A percentile compares a stretch with the other conserved stretches of the same genome.
phyloP scores from a whole-genome alignment of 768 basidiomycete genomes.

The Boletales sp. region DNA sequence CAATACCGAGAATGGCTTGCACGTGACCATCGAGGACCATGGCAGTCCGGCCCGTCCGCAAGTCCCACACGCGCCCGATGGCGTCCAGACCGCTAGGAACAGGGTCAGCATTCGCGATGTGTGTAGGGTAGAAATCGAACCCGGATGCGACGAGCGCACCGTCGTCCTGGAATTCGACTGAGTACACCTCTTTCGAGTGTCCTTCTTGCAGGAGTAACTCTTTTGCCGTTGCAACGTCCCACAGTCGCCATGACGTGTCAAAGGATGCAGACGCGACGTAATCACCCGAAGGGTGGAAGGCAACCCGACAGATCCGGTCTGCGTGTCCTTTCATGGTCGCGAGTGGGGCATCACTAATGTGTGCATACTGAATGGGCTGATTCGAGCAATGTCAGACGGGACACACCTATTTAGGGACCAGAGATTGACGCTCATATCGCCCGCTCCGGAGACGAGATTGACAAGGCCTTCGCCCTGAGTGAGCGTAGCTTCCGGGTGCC shows the following conservation, averaged over 20 bases:
- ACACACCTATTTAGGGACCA: slow-evolving; percentile 85
- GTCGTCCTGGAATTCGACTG: slow-evolving; percentile 94
- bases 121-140: slow-evolving; percentile 35
- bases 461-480: slow-evolving; percentile 58
- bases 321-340: slow-evolving; percentile 85
- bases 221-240: slow-evolving; percentile 83
- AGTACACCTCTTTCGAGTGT: slow-evolving; percentile 94
- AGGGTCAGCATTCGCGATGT: not conserved
- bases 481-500: slow-evolving; percentile 93
- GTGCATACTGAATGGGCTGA: slow-evolving; percentile 3
- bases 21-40: slow-evolving; percentile 99
- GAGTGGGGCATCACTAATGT: slow-evolving; percentile 75
- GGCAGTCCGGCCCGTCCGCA: slow-evolving; percentile 90
- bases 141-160: slow-evolving; percentile 92
- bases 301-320: slow-evolving; percentile 88
- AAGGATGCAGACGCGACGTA: slow-evolving; percentile 95
- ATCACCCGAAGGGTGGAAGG: slow-evolving; percentile 93
- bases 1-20: slow-evolving; percentile 84
- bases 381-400: not conserved
- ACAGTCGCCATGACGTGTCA: slow-evolving; percentile 95
- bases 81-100: slow-evolving; percentile 83
- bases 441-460: slow-evolving; percentile 90
- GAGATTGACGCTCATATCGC: slow-evolving; percentile 78
- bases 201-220: slow-evolving; percentile 93
- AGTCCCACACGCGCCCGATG: slow-evolving; percentile 96